Conservation (phyloP, 164 flowering plant species). For the Echeveria elegans region DNA sequence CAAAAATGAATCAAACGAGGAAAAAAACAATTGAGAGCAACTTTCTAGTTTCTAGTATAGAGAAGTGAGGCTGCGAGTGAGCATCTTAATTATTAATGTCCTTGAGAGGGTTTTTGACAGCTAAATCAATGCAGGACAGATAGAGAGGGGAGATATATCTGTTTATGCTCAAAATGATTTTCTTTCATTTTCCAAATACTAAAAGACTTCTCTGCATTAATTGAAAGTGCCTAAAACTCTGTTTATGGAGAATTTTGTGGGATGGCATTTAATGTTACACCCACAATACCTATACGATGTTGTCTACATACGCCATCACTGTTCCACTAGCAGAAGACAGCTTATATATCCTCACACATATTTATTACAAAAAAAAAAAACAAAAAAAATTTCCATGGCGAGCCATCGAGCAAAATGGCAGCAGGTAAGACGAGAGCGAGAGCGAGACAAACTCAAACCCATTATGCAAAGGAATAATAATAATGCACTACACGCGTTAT, state of each 20-base stretch:
- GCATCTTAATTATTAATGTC: slow-evolving; percentile 8
- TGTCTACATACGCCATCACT: slow-evolving; percentile 4
- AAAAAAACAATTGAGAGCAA: slow-evolving; percentile 2
- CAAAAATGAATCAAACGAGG: neutral
- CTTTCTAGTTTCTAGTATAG: neutral
- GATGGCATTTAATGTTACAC: slow-evolving; percentile 4
- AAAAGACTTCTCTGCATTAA: slow-evolving; percentile 1
- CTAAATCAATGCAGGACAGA: slow-evolving; percentile 8
- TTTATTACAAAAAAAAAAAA: neutral
- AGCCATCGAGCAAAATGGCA: neutral
- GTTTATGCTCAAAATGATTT: neutral
- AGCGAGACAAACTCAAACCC: slow-evolving; percentile 5
- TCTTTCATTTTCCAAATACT: neutral
- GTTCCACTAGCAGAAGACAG: slow-evolving; percentile 9
- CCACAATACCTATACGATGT: neutral
- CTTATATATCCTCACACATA: neutral
- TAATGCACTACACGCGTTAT: neutral
- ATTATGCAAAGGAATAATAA: slow-evolving; percentile 4
- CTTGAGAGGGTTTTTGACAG: slow-evolving; percentile 6
- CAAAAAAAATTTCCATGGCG: neutral
- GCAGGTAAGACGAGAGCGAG: neutral
- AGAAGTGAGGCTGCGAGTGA: slow-evolving; percentile 1
- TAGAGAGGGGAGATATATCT: no score
- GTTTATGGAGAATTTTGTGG: neutral
- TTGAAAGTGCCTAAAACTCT: slow-evolving; percentile 1